Conservation (phyloP, 108 stramenopile genomes). For the Chaetoceros muelleri region DNA sequence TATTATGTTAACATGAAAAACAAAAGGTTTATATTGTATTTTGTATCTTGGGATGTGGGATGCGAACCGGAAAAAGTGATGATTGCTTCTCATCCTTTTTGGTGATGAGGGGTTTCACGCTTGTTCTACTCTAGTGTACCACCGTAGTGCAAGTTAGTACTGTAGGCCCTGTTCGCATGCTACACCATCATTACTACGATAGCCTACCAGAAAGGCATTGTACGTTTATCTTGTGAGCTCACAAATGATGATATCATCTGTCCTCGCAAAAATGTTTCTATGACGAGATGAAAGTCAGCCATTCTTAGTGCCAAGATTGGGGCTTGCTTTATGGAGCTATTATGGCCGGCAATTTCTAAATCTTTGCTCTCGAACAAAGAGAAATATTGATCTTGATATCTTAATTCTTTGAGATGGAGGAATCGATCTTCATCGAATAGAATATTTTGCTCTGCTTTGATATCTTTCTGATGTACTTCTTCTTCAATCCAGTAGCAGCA, state of each 20-base stretch:
- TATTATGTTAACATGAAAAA: too few species aligned
- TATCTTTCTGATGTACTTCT: slow-evolving; percentile 1
- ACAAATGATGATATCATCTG: slow-evolving; percentile 68
- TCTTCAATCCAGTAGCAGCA: slow-evolving; percentile 82
- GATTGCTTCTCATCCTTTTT: too few species aligned
- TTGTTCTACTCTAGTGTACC: too few species aligned
- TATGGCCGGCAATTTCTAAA: not conserved
- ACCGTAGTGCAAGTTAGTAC: too few species aligned
- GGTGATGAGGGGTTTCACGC: too few species aligned
- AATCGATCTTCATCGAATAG: slow-evolving; percentile 82
- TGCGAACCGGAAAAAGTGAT: too few species aligned
- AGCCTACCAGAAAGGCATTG: slow-evolving; percentile 45
- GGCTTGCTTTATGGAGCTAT: not conserved
- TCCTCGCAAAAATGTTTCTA: slow-evolving; percentile 72
- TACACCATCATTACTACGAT: too few species aligned
- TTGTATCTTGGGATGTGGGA: too few species aligned
- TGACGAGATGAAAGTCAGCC: slow-evolving; percentile 55
- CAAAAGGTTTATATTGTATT: too few species aligned
- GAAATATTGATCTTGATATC: slow-evolving; percentile 19
- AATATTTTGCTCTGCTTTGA: slow-evolving; percentile 35
- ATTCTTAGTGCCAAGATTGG: slow-evolving; percentile 36
- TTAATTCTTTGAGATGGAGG: slow-evolving; percentile 48
- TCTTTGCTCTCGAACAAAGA: slow-evolving; percentile 22
- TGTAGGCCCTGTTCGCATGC: too few species aligned
- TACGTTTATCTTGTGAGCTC: slow-evolving; percentile 39